Evolutionary conservation across 73 alveolate species (phyloP).

Genomic region (Tetrahymena elliotti): DNA sequence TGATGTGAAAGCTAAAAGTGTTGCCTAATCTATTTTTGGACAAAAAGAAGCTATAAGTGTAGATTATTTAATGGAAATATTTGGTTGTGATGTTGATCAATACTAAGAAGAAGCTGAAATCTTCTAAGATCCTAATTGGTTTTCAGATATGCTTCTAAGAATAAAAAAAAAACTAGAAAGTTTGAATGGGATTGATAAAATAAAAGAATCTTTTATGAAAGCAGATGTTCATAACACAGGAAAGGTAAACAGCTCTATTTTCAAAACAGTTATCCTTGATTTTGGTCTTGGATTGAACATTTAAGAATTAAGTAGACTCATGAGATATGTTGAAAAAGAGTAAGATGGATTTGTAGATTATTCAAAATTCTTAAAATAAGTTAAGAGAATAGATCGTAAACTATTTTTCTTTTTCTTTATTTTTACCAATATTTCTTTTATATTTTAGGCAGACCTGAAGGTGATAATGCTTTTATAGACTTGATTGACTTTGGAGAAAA

Average conservation of each 20-base stretch:
- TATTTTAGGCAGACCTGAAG: slow-evolving; percentile 4
- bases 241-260: slow-evolving; percentile 20
- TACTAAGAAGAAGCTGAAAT: not conserved
- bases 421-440: not conserved
- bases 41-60: not conserved
- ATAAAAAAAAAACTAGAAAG: not conserved
- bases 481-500: slow-evolving; percentile 30
- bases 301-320: slow-evolving; percentile 25
- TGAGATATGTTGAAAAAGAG: slow-evolving; percentile 20
- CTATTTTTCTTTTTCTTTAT: not conserved
- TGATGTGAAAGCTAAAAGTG: not conserved
- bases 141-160: not conserved
- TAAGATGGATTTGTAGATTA: slow-evolving; percentile 16
- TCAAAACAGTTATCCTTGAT: slow-evolving; percentile 36
- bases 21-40: not conserved
- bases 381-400: not conserved
- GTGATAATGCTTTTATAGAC: slow-evolving; percentile 24
- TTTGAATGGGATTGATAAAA: not conserved
- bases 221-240: slow-evolving; percentile 41
- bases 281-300: slow-evolving; percentile 27
- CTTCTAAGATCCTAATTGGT: not conserved
- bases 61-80: not conserved
- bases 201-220: slow-evolving; percentile 12
- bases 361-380: not conserved
- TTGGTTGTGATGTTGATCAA: not conserved